phyloP scores from a whole-genome alignment of 2,329 filamentous ascomycete species.

The Emydomyces testavorans region DNA sequence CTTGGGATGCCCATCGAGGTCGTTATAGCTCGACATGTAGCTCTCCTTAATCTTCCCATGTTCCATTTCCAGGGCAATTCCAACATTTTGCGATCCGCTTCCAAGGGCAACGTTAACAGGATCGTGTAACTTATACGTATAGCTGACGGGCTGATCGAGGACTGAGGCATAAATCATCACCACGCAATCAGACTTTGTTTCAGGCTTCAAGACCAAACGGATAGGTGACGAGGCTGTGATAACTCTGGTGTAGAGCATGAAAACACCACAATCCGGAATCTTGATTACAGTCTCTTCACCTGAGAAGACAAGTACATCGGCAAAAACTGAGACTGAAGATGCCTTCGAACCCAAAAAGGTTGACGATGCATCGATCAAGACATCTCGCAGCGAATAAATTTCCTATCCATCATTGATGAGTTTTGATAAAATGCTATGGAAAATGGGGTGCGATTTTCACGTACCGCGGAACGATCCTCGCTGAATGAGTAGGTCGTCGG shows the following conservation, averaged over 20 bases:
- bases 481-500: too few relatives aligned
- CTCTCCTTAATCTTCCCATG: not conserved
- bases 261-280: not conserved
- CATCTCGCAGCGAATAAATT: not conserved
- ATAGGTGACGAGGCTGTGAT: not conserved
- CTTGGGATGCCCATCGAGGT: not conserved
- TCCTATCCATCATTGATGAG: too few relatives aligned
- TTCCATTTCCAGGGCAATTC: not conserved
- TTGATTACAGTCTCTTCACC: not conserved
- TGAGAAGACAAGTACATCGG: slow-evolving; percentile 1
- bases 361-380: not conserved
- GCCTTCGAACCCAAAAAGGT: not conserved
- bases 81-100: not conserved
- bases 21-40: not conserved
- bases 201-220: not conserved
- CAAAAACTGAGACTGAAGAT: not conserved
- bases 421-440: too few relatives aligned
- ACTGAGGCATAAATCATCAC: not conserved
- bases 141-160: slow-evolving; percentile 3
- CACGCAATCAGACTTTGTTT: not conserved
- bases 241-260: not conserved
- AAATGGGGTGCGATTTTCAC: too few relatives aligned
- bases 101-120: not conserved
- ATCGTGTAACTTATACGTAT: not conserved
- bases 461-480: too few relatives aligned